A percentile compares a stretch with the other conserved stretches of the same genome.
These are phyloP conservation scores for Aschersonia sp. DNA, from an alignment of 2,329 filamentous ascomycete species.

Conservation along the genomic window DNA sequence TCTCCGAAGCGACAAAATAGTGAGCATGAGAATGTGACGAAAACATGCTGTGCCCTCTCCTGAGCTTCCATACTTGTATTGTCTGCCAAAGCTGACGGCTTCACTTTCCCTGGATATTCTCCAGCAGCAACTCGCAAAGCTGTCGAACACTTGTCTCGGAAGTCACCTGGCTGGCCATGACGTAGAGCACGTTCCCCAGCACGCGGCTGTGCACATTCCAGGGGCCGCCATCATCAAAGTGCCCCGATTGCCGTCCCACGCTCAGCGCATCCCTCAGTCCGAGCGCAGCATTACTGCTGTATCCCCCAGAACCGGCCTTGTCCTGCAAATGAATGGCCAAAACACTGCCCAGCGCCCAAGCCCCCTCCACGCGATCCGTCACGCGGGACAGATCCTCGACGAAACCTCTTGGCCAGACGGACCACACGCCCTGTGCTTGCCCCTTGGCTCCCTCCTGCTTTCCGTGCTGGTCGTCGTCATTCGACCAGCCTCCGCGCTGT, in stretches of 20 bases:
- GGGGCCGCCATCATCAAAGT: constrained; percentile 10
- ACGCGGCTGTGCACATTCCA: constrained; percentile 41
- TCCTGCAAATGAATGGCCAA: constrained; percentile 45
- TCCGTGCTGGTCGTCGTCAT: neutral
- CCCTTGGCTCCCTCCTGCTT: neutral
- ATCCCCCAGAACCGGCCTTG: constrained; percentile 23
- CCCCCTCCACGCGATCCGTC: constrained; percentile 39
- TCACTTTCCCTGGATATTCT: constrained; percentile 1
- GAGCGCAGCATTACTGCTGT: constrained; percentile 31
- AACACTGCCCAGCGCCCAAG: constrained; percentile 63
- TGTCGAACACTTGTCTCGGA: constrained; percentile 12
- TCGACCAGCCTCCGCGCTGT: constrained; percentile 23
- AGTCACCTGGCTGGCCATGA: constrained; percentile 39
- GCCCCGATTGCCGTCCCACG: constrained; percentile 2
- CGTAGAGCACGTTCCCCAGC: constrained; percentile 42
- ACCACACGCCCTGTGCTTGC: constrained; percentile 35
- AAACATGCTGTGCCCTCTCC: too few relatives aligned
- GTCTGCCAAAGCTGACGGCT: too few relatives aligned
- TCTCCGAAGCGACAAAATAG: too few relatives aligned
- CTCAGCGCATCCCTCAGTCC: constrained; percentile 23
- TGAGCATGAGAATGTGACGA: neutral
- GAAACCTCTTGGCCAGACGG: constrained; percentile 52
- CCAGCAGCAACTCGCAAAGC: constrained; percentile 9
- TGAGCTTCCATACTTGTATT: too few relatives aligned
- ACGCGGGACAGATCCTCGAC: constrained; percentile 41